phyloP scores from a whole-genome alignment of 345 rosid genomes.

The Turritis glabra region DNA sequence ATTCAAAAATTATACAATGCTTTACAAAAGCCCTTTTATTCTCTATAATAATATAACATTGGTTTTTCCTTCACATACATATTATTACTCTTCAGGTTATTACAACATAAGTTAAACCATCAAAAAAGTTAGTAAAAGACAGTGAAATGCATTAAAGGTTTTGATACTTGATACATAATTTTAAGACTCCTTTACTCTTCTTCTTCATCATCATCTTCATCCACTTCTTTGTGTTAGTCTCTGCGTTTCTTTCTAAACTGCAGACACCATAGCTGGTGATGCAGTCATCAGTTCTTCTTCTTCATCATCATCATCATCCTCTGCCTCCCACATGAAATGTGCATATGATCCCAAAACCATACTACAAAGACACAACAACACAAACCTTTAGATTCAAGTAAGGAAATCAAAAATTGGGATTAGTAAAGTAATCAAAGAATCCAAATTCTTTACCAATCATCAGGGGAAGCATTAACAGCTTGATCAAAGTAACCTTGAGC shows the following conservation, averaged over 20 bases:
- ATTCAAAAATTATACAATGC: background rate
- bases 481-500: constrained; percentile 72
- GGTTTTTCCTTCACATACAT: background rate
- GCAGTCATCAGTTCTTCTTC: background rate
- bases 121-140: constrained; percentile 24
- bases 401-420: background rate
- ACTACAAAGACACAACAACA: constrained; percentile 40
- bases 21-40: constrained; percentile 4
- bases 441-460: constrained; percentile 49
- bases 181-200: constrained; percentile 4
- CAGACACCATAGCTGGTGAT: constrained; percentile 45
- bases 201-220: background rate
- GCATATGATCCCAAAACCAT: constrained; percentile 85
- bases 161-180: constrained; percentile 5
- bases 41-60: constrained; percentile 18
- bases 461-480: constrained; percentile 67
- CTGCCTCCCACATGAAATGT: constrained; percentile 86
- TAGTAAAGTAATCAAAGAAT: background rate
- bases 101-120: constrained; percentile 13
- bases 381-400: background rate
- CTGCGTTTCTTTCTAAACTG: constrained; percentile 32
- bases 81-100: constrained; percentile 15
- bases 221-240: constrained; percentile 2
- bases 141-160: background rate
- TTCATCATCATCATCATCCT: constrained; percentile 54